Evolutionary conservation across 106 monocot genomes (phyloP), one percentile per base, ranked within the genome.

Genomic region (Agapanthus africanus): DNA sequence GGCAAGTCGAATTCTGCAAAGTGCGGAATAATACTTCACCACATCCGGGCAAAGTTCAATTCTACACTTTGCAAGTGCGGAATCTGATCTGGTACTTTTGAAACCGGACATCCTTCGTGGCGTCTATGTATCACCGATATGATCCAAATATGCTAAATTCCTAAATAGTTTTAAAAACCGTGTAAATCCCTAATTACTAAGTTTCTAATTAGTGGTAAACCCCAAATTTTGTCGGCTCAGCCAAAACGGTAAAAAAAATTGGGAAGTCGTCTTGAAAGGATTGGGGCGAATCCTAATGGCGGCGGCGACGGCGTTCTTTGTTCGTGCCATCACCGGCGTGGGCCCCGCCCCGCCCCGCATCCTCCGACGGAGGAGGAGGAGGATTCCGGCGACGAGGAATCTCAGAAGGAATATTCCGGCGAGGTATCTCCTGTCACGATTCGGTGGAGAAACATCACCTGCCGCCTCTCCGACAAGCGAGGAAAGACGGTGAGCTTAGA

Each of bases 391-490:
- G 78, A 71, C 31, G 78, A 78, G 78, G 78, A 82, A 34, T 71
- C 73, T 11, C 40, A 54, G 10, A 38, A 40, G 23, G n/a, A n/a
- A n/a, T n/a, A n/a, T n/a, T n/a, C n/a, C n/a, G 75, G 73, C 18
- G 64, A 68, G 59, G 76, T 82, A 15, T 7, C 15, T 11, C 85
- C 90, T 37, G 82, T 85, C 50, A 85, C 90, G 51, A 82, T 90
- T 22, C 67, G 80, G 63, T 90, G 90, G 90, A 78, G 54, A 26
- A 32, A 74, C 70, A 83, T 90, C 75, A 83, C 82, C 47, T 90
- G 90, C 72, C 69, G 70, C 65, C 82, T 90, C 65, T 83, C 85
- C 26, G 85, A 90, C 72, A 90, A 83, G 74, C 85, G 70, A 0
- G 82, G 90, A 16, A 78, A 77, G 22, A 78, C 69, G 26, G 90